Conservation (phyloP, 345 rosid genomes). For the Camelina hispida region DNA sequence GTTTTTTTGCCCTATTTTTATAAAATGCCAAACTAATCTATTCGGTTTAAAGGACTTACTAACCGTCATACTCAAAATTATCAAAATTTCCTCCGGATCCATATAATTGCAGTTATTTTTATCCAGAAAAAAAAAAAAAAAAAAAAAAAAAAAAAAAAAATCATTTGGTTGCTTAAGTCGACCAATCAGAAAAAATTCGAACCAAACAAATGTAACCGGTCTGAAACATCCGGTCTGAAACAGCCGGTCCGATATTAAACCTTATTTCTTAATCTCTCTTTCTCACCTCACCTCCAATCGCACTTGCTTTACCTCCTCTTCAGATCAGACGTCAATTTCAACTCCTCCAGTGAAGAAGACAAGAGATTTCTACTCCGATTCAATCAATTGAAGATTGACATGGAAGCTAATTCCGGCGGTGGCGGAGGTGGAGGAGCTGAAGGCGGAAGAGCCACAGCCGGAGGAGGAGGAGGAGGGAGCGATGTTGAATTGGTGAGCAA, state of each 20-base stretch:
- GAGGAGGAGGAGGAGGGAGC: conserved; percentile 54
- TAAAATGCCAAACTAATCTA: no score
- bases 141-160: no score
- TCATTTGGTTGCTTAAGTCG: not conserved
- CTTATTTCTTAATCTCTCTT: conserved; percentile 6
- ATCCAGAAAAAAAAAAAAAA: no score
- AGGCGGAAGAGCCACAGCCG: conserved; percentile 18
- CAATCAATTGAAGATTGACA: conserved; percentile 27
- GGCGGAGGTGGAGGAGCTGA: conserved; percentile 47
- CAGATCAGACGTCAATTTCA: conserved; percentile 47
- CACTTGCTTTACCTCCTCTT: conserved; percentile 31
- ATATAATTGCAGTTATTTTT: not conserved
- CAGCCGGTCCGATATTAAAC: conserved; percentile 27
- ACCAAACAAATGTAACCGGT: conserved; percentile 23
- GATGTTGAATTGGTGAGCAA: conserved; percentile 95
- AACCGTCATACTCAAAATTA: no score
- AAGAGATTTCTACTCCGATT: conserved; percentile 14
- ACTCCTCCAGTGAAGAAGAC: conserved; percentile 31
- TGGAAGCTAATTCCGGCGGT: conserved; percentile 68
- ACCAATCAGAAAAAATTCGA: conserved; percentile 3
- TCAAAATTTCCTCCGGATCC: no score
- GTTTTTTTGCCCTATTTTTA: no score
- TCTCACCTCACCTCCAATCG: conserved; percentile 25
- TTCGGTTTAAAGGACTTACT: no score
- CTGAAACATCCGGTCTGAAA: conserved; percentile 14